Percentiles rank a stretch among this genome's conserved stretches.
phyloP scores from a whole-genome alignment of 306 rosid genomes.

The Benincasa hispida region DNA sequence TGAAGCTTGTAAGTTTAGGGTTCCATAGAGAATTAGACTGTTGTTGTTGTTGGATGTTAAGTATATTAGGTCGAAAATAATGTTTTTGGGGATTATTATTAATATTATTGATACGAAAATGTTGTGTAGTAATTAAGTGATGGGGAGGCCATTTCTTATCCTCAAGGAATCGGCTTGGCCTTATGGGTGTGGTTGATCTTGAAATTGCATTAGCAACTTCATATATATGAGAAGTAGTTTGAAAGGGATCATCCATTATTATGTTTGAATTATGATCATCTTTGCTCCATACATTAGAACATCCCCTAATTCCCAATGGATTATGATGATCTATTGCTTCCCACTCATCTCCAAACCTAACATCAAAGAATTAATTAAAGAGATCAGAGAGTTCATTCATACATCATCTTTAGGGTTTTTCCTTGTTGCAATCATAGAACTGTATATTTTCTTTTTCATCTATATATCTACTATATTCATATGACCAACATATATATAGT shows the following conservation, averaged over 20 bases:
- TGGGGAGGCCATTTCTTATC: conserved; percentile 24
- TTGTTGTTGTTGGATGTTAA: neutral
- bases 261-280: too few relatives aligned
- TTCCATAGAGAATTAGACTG: conserved; percentile 15
- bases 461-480: too few relatives aligned
- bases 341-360: neutral
- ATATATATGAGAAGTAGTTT: neutral
- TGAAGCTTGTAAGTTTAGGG: neutral
- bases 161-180: conserved; percentile 16
- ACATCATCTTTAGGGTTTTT: too few relatives aligned
- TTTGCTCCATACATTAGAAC: too few relatives aligned
- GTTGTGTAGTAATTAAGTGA: conserved; percentile 1
- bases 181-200: conserved; percentile 11
- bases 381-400: neutral
- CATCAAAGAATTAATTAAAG: too few relatives aligned
- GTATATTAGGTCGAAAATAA: conserved; percentile 4
- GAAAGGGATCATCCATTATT: too few relatives aligned
- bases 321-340: too few relatives aligned
- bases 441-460: too few relatives aligned
- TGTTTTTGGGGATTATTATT: neutral
- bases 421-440: too few relatives aligned
- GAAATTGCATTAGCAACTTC: conserved; percentile 8
- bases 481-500: too few relatives aligned
- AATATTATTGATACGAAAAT: neutral
- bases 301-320: too few relatives aligned